Base-by-base conservation (phyloP, 768 basidiomycete genomes). In the Collybia mongolica region DNA sequence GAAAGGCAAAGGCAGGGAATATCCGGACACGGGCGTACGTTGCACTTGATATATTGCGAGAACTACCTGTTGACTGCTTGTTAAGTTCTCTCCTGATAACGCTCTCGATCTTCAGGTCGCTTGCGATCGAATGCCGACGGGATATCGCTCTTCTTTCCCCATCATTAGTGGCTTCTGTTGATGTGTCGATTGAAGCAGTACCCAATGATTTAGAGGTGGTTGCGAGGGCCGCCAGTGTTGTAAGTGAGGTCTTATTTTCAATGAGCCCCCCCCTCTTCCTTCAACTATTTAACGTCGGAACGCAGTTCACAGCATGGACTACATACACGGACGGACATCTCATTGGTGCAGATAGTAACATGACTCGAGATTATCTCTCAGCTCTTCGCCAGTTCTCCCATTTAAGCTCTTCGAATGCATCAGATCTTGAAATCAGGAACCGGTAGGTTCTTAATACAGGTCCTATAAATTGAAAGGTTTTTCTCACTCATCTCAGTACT, bases 221-320 rank as follows among this genome's bases (percentile, higher is more conserved):
- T 28, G 87, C 87, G 3, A 80, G 88, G 59, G 83, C 87, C 9
- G 92, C 92, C 18, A 88, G 80, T 60, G 82, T 93, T 46, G 93
- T 93, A 65, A 59, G 89, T 78, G 32, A 32, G 3, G 14, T 14
- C 11, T 32, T 9, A 6, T 9, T 32, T 32, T 32, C 11, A 12
- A 9, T 11, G 32, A 12, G 14, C 32, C 3, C 11, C 32, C 9
- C 11, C 32, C 11, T 32, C 17, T 11, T 44, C 15, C 20, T 22
- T 44, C 22, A 47, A 36, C 19, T 44, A 37, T 50, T 46, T 19
- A 49, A 1, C 39, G 18, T 39, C 5, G 53, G 29, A 39, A 2
- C 15, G n/a, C 26, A 94, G 88, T 93, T 96, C 60, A 90, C 87
- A 2, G 87, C 92, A 1, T 98, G 92, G 88, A 87, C 88, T 17